Evolutionary conservation across 352 stramenopile genomes (phyloP).

Genomic region (Globisporangium acanthophoron): DNA sequence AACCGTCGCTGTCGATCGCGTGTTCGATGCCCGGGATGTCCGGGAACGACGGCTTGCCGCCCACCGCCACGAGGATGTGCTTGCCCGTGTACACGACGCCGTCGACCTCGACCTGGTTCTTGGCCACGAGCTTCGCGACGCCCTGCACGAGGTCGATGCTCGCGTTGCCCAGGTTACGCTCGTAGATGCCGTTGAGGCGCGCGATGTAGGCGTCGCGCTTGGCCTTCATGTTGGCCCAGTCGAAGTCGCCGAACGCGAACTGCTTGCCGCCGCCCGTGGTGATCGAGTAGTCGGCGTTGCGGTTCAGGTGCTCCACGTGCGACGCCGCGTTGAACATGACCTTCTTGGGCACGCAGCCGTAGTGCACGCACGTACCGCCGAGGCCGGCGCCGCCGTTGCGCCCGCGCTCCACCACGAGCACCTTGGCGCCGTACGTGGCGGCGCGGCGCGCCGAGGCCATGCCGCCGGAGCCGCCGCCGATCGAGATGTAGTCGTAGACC

Average conservation of each 20-base stretch:
- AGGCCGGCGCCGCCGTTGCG: constrained; percentile 35
- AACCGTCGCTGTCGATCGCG: constrained; percentile 94
- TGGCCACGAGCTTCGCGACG: constrained; percentile 77
- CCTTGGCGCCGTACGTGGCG: constrained; percentile 77
- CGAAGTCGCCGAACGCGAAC: constrained; percentile 71
- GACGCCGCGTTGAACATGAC: constrained; percentile 90
- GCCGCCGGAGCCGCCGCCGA: constrained; percentile 88
- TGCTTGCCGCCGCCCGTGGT: constrained; percentile 24
- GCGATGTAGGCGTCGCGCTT: constrained; percentile 93
- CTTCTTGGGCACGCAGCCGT: constrained; percentile 99
- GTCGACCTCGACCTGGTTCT: constrained; percentile 77
- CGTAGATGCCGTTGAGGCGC: constrained; percentile 97
- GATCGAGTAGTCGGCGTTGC: constrained; percentile 75
- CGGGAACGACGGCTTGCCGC: constrained; percentile 51
- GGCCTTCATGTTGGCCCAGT: constrained; percentile 92
- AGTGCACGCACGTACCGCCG: constrained; percentile 99
- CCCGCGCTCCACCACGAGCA: constrained; percentile 91
- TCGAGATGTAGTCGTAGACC: constrained; percentile 87
- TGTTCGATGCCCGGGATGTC: constrained; percentile 84
- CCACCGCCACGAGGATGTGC: constrained; percentile 61
- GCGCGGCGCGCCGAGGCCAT: constrained; percentile 91
- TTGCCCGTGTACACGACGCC: constrained; percentile 46
- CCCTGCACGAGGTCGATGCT: constrained; percentile 87
- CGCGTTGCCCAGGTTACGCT: constrained; percentile 85
- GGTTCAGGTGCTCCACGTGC: constrained; percentile 47